Base-by-base conservation (phyloP, 768 basidiomycete genomes). In the Panaeolus papilionaceus region DNA sequence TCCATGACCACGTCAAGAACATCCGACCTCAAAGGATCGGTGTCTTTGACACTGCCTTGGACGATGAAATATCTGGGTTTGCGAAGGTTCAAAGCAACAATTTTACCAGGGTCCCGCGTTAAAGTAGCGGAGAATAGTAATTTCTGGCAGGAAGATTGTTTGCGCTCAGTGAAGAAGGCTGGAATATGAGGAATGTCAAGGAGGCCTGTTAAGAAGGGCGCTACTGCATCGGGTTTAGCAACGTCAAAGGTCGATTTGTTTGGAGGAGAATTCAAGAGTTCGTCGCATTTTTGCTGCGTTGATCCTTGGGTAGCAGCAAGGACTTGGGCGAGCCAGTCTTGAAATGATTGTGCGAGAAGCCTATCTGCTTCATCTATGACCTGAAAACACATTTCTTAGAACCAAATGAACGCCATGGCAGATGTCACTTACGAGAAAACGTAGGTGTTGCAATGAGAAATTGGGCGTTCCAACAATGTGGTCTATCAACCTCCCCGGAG, bases 311-410 rank as follows among this genome's bases (percentile, higher is more conserved):
- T 92, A 7, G 94, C 94, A n/a, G 85, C 80, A 8, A 98, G 81
- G 3, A 99, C 92, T 73, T 90, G 89, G 6, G 87, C 86, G 2
- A 99, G 82, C 97, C 96, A 99, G 75, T 95, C 93, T 78, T 99
- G 96, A 80, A 98, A 99, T 0, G 94, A 95, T 76, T 98, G 96
- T 10, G 93, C 92, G 9, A 99, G 84, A 0, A 99, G 84, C n/a
- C 96, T 88, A 75, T 99, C 98, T 0, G 98, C 98, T 80, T 99
- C 98, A 77, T 99, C 98, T 66, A 99, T 94, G 37, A 99, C 90
- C 95, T 97, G 47, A 49, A 10, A 6, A 20, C 20, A 26, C 1
- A 23, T 6, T 67, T 20, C 38, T 44, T 20, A 37, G 38, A 33
- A 28, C 40, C 14, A 10, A 61, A n/a, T 66, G 8, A 28, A 44